Percentiles rank a stretch among this genome's conserved stretches.
Conservation (phyloP, 2,329 filamentous ascomycete genomes). For the Ophiostoma quercus region DNA sequence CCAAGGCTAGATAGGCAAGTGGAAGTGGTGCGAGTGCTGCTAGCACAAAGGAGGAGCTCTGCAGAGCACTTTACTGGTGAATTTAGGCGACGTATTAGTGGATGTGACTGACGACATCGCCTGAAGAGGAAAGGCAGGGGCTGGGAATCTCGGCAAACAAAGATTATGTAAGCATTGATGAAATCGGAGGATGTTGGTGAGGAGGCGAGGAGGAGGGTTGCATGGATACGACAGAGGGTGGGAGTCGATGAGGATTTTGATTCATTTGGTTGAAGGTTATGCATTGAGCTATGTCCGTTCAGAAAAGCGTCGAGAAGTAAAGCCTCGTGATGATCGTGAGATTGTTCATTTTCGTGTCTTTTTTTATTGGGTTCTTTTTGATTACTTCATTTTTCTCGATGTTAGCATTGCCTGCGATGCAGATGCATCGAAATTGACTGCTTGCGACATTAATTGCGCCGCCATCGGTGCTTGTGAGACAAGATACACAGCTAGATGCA, state of each 20-base stretch:
- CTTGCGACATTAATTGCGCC: neutral
- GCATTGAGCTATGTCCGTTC: neutral
- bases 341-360: neutral
- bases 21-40: neutral
- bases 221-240: neutral
- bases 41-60: neutral
- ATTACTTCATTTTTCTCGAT: no score
- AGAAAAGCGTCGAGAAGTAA: neutral
- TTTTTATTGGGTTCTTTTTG: neutral
- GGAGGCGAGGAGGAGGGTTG: neutral
- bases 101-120: conserved; percentile 9
- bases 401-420: neutral
- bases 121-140: neutral
- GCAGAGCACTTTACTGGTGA: neutral
- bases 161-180: neutral
- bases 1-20: conserved; percentile 6
- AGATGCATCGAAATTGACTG: neutral
- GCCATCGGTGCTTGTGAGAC: neutral
- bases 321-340: neutral
- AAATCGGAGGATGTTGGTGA: neutral
- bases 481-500: neutral
- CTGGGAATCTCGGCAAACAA: neutral
- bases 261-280: no score
- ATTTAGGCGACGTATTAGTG: conserved; percentile 4
- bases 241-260: neutral